Percentiles rank a stretch among this genome's conserved stretches.
Conservation (phyloP, 2,329 filamentous ascomycete species). For the Fusarium scirpi region DNA sequence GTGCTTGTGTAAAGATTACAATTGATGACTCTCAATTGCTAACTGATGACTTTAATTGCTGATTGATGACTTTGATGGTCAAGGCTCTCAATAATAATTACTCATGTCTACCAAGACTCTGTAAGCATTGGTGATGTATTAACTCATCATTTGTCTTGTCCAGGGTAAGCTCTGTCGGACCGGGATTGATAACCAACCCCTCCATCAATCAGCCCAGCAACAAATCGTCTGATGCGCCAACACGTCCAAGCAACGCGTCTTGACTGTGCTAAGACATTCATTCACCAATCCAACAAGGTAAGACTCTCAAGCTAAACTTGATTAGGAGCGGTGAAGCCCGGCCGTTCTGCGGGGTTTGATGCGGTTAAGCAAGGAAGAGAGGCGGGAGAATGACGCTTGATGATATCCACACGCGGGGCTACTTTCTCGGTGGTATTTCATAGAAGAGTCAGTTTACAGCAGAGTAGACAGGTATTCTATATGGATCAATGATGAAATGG, state of each 20-base stretch:
- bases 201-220: not conserved
- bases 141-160: constrained; percentile 12
- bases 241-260: constrained; percentile 24
- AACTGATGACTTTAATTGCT: not conserved
- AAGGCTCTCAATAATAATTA: constrained; percentile 16
- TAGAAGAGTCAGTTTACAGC: not conserved
- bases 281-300: constrained; percentile 10
- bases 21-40: constrained; percentile 1
- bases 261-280: not conserved
- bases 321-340: constrained; percentile 33
- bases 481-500: constrained; percentile 34
- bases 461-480: not conserved
- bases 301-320: not conserved
- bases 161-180: constrained; percentile 33
- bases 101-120: not conserved
- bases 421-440: constrained; percentile 35
- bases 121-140: constrained; percentile 20
- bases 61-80: not conserved
- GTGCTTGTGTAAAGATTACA: constrained; percentile 13
- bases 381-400: constrained; percentile 37
- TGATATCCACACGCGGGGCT: constrained; percentile 33
- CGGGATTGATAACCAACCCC: constrained; percentile 3
- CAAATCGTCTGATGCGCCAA: constrained; percentile 8
- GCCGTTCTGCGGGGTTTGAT: constrained; percentile 34
- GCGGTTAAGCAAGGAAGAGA: constrained; percentile 21